These are phyloP conservation scores for Pichia rugopelliculosa DNA, from an alignment of 805 yeast genomes.

Conservation along the genomic window DNA sequence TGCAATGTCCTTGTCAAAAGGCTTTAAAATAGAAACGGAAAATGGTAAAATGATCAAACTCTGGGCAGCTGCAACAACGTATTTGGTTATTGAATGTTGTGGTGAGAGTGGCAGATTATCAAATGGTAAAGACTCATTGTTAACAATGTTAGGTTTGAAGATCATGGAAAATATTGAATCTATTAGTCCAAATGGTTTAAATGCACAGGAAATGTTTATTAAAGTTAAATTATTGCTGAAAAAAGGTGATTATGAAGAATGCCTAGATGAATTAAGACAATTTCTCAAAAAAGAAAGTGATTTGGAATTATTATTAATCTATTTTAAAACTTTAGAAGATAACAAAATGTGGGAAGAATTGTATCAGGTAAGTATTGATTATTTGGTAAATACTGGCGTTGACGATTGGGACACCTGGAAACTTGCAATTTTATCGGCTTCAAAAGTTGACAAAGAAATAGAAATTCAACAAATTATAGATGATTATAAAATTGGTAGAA, in stretches of 20 bases:
- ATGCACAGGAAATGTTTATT: slow-evolving; percentile 62
- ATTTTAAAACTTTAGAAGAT: slow-evolving; percentile 40
- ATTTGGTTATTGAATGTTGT: slow-evolving; percentile 31
- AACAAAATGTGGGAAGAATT: slow-evolving; percentile 38
- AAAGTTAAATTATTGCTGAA: slow-evolving; percentile 42
- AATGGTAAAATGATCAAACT: slow-evolving; percentile 33
- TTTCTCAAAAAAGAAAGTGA: slow-evolving; percentile 39
- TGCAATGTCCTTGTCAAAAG: slow-evolving; percentile 36
- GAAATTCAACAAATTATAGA: slow-evolving; percentile 29
- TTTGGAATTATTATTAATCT: slow-evolving; percentile 54
- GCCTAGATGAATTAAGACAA: slow-evolving; percentile 24
- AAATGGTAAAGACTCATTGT: slow-evolving; percentile 41
- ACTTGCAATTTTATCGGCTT: slow-evolving; percentile 39
- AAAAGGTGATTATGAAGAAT: slow-evolving; percentile 29
- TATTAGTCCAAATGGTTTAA: slow-evolving; percentile 26
- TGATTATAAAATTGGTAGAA: slow-evolving; percentile 39
- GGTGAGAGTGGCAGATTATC: slow-evolving; percentile 27
- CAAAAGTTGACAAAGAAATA: slow-evolving; percentile 27
- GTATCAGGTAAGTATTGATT: slow-evolving; percentile 30
- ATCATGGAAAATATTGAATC: slow-evolving; percentile 32
- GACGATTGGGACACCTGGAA: slow-evolving; percentile 81
- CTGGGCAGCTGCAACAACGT: slow-evolving; percentile 52
- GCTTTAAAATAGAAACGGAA: slow-evolving; percentile 7
- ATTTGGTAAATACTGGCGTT: slow-evolving; percentile 41
- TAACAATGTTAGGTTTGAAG: slow-evolving; percentile 55